phyloP scores from a whole-genome alignment of 129 eudicot genomes.

The Flaveria sonorensis region DNA sequence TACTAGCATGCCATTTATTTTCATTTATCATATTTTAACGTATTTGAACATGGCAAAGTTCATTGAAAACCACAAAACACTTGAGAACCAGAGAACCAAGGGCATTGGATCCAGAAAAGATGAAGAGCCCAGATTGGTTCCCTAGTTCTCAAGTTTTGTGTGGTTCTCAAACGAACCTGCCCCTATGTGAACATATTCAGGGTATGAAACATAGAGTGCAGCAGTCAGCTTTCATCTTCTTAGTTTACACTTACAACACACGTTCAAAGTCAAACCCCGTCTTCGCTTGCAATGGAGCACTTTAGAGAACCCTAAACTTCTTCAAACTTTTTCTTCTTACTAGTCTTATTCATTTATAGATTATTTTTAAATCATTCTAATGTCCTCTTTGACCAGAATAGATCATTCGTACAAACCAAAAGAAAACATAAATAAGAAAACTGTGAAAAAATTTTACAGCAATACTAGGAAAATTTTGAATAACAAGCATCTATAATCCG shows the following conservation, averaged over 20 bases:
- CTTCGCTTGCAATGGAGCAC: not conserved
- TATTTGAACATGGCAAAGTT: not conserved
- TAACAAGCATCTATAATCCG: not conserved
- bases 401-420: not conserved
- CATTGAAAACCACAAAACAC: not conserved
- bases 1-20: not conserved
- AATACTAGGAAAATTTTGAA: not conserved
- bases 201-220: not conserved
- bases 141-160: not conserved
- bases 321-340: not conserved
- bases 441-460: not conserved
- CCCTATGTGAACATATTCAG: not conserved
- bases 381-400: not conserved
- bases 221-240: not conserved
- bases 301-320: not conserved
- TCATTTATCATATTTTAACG: not conserved
- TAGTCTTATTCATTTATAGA: not conserved
- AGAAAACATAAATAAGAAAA: not conserved
- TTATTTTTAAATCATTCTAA: not conserved
- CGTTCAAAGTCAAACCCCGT: not conserved
- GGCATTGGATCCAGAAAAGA: not conserved
- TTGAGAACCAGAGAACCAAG: not conserved
- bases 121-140: not conserved
- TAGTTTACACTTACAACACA: not conserved
- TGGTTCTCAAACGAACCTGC: not conserved